Base-by-base conservation (phyloP, 2,329 filamentous ascomycete genomes). In the Trichoderma asperellum region DNA sequence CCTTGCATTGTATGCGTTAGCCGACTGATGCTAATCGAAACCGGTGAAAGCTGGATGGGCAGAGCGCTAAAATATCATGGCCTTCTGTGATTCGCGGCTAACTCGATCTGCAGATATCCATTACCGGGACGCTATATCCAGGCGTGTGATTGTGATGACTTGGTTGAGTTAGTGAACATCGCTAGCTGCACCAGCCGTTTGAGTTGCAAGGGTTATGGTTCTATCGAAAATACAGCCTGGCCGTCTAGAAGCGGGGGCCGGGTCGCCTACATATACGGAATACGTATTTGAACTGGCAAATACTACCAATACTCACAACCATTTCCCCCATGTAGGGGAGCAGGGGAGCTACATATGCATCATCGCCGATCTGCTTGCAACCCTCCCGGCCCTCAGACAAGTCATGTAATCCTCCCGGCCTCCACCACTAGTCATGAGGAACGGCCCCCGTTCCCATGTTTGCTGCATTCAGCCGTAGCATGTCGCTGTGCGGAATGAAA, bases 1-100 rank as follows among this genome's bases (percentile, higher is more conserved):
- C 63, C 63, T 66, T 58, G 55, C 63, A 66, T 66, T 58, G 55
- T 55, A 66, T 59, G 62, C 32, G 64, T 59, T 55, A 52, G 64
- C 58, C 37, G 53, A 53, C 29, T 35, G 37, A 67, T 47, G 37
- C 37, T 35, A n/a, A 47, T 59, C 52, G 55, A 67, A 49, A 67
- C 64, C 55, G 55, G 64, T 52, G 64, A 67, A 52, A 37, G 21
- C 62, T 56, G 35, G 55, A 14, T 67, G 55, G 4, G 8, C 49
- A 29, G 18, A 34, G 35, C 64, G n/a, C 64, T 59, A 67, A 49
- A 58, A 37, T 37, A 11, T 34, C 52, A 29, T 37, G 32, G 55
- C 10, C 63, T 52, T 24, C 4, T 57, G 62, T 65, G 64, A 67
- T 67, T 35, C 55, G 64, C 64, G 64, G 64, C 64, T 59, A 59